These are phyloP conservation scores for Babesia ovis DNA, from an alignment of 169 alveolate species.

Conservation along the genomic window DNA sequence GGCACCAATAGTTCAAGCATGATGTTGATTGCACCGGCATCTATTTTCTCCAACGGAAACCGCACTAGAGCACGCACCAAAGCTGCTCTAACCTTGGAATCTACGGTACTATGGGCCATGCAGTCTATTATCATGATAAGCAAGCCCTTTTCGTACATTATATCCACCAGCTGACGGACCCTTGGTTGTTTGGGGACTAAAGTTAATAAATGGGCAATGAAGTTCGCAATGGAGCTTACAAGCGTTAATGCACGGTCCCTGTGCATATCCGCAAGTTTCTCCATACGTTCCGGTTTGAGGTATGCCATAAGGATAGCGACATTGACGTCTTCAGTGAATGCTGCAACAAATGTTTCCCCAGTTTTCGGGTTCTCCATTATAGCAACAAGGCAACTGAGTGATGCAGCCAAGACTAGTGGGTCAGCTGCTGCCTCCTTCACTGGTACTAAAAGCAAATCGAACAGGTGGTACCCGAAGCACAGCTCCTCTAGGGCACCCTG, in stretches of 20 bases:
- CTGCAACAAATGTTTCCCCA: constrained; percentile 11
- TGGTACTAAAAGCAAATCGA: constrained; percentile 57
- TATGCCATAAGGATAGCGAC: constrained; percentile 16
- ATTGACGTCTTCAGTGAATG: constrained; percentile 48
- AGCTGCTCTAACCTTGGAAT: constrained; percentile 11
- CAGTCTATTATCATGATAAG: constrained; percentile 8
- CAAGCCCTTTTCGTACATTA: constrained; percentile 51
- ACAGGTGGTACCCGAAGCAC: constrained; percentile 56
- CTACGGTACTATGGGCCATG: constrained; percentile 10
- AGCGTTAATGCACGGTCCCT: constrained; percentile 11
- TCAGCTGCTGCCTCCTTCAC: constrained; percentile 54
- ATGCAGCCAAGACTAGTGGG: constrained; percentile 41
- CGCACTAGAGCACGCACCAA: constrained; percentile 22
- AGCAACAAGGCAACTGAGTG: constrained; percentile 20
- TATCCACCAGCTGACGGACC: constrained; percentile 22
- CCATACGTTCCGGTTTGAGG: constrained; percentile 26
- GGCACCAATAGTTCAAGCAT: constrained; percentile 30
- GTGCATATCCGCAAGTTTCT: neutral
- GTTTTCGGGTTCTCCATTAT: constrained; percentile 19
- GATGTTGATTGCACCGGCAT: constrained; percentile 21
- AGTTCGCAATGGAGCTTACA: neutral
- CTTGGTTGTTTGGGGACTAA: neutral
- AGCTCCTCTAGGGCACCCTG: constrained; percentile 43
- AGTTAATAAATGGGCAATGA: constrained; percentile 3
- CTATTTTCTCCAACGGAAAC: constrained; percentile 44